Conservation (phyloP, 768 basidiomycete genomes). For the Gautieria morchelliformis region DNA sequence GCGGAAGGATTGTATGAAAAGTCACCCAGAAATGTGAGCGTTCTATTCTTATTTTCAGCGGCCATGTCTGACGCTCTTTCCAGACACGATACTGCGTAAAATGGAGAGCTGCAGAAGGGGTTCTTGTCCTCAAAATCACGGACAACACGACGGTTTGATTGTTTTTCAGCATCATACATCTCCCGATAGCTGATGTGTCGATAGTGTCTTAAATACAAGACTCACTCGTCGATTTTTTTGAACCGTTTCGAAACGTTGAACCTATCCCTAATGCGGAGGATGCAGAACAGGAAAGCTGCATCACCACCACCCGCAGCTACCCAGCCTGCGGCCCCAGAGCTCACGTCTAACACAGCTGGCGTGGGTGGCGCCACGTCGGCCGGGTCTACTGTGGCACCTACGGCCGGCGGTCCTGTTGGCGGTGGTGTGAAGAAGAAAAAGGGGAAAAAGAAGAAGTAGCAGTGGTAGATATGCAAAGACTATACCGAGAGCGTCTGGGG, state of each 20-base stretch:
- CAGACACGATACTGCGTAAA: slow-evolving; percentile 89
- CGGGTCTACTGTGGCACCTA: slow-evolving; percentile 10
- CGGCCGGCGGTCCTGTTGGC: slow-evolving; percentile 28
- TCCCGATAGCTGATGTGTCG: background rate
- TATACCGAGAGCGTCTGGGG: background rate
- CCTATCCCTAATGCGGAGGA: slow-evolving; percentile 74
- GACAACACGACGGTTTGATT: slow-evolving; percentile 74
- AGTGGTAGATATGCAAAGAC: slow-evolving; percentile 1
- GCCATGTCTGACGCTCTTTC: background rate
- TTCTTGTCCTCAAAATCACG: slow-evolving; percentile 89
- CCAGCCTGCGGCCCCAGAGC: slow-evolving; percentile 18
- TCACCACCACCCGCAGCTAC: slow-evolving; percentile 18
- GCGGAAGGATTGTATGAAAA: slow-evolving; percentile 77
- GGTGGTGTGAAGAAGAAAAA: slow-evolving; percentile 80
- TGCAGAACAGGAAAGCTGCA: slow-evolving; percentile 54
- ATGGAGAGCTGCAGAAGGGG: slow-evolving; percentile 78
- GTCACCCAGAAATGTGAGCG: slow-evolving; percentile 64
- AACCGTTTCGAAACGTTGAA: slow-evolving; percentile 95
- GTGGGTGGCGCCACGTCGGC: background rate
- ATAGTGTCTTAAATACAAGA: slow-evolving; percentile 95
- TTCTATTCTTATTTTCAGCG: background rate
- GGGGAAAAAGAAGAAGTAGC: slow-evolving; percentile 66
- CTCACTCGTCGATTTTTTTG: slow-evolving; percentile 86
- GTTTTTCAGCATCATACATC: background rate
- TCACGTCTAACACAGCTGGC: slow-evolving; percentile 23